These are phyloP conservation scores for Psilocybe cubensis DNA, from an alignment of 768 basidiomycete species.

Conservation along the genomic window DNA sequence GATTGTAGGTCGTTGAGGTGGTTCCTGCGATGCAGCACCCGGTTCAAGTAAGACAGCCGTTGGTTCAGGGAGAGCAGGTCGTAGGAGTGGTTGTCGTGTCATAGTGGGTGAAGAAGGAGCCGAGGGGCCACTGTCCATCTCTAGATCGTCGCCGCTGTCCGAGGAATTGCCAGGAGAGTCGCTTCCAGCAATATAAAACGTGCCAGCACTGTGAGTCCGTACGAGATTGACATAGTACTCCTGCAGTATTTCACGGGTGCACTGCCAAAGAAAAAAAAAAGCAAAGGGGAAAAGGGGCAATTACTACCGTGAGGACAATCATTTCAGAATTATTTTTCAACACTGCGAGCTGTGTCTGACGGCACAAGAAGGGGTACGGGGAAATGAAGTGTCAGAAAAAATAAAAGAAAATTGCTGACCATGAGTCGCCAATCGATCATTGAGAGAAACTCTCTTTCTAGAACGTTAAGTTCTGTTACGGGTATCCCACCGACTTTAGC, in stretches of 20 bases:
- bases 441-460: constrained; percentile 92
- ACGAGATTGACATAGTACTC: constrained; percentile 95
- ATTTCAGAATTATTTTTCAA: background rate
- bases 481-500: constrained; percentile 96
- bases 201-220: constrained; percentile 73
- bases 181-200: constrained; percentile 54
- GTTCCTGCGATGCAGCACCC: constrained; percentile 37
- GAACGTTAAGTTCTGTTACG: constrained; percentile 86
- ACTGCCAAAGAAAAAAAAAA: constrained; percentile 51
- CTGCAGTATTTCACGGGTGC: constrained; percentile 88
- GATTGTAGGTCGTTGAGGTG: constrained; percentile 65
- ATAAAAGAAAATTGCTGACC: constrained; percentile 59
- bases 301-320: constrained; percentile 21
- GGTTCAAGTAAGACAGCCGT: constrained; percentile 49
- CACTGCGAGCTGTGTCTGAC: constrained; percentile 1
- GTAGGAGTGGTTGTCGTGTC: constrained; percentile 28
- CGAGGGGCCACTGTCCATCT: constrained; percentile 58
- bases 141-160: constrained; percentile 52
- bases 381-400: constrained; percentile 15
- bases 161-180: constrained; percentile 43
- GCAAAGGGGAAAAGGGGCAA: constrained; percentile 25
- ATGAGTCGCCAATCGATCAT: constrained; percentile 94
- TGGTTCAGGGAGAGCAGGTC: constrained; percentile 34
- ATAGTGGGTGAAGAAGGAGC: constrained; percentile 54
- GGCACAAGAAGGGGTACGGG: constrained; percentile 13